Percentiles rank a stretch among this genome's conserved stretches.
phyloP scores from a whole-genome alignment of 2,329 filamentous ascomycete genomes.

The Acephala macrosclerotiorum region DNA sequence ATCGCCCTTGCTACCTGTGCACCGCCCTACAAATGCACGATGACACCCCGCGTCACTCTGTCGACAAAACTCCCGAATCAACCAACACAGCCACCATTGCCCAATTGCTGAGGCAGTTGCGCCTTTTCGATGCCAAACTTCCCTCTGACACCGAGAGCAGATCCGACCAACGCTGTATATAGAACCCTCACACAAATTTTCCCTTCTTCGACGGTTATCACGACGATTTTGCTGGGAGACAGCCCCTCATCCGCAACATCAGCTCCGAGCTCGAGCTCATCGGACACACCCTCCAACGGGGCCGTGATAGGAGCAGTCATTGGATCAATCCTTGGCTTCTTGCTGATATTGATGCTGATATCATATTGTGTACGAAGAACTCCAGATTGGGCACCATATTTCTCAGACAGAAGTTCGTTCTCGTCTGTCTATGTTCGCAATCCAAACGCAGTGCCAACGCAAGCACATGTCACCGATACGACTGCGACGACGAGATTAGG shows the following conservation, averaged over 20 bases:
- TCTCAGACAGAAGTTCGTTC: conserved; percentile 13
- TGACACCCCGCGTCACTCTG: conserved; percentile 1
- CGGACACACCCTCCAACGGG: conserved; percentile 17
- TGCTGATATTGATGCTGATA: conserved; percentile 22
- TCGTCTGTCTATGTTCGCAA: conserved; percentile 24
- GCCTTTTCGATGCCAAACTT: conserved; percentile 18
- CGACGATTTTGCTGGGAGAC: conserved; percentile 21
- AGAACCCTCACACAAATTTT: conserved; percentile 12
- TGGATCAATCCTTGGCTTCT: conserved; percentile 27
- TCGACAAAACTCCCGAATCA: neutral
- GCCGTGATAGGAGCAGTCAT: conserved; percentile 25
- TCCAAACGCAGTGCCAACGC: conserved; percentile 23
- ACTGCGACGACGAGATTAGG: conserved; percentile 13
- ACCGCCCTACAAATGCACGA: conserved; percentile 11
- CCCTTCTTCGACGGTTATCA: conserved; percentile 15
- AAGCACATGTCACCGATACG: conserved; percentile 8
- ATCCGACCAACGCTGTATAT: conserved; percentile 17
- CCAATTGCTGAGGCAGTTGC: conserved; percentile 12
- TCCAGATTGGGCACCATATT: conserved; percentile 21
- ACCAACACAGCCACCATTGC: neutral
- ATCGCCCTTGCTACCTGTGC: neutral
- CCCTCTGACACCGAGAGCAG: conserved; percentile 23
- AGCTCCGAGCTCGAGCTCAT: conserved; percentile 17
- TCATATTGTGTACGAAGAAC: conserved; percentile 22
- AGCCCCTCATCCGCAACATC: conserved; percentile 11